Percentiles rank a stretch among this genome's conserved stretches.
Evolutionary conservation across 148 eudicot species (phyloP).

Genomic region (Cornus controversa): DNA sequence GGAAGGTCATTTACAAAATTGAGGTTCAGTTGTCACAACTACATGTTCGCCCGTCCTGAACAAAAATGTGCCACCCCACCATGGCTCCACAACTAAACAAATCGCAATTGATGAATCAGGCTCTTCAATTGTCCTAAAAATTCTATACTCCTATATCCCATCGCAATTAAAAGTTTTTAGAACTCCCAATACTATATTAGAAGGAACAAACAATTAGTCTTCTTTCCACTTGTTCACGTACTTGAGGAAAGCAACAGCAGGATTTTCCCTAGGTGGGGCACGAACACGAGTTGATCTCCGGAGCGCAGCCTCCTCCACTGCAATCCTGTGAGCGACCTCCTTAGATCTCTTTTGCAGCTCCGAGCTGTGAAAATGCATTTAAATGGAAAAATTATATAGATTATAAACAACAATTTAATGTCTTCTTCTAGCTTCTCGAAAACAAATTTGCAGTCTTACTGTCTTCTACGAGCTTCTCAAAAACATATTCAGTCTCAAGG

Average conservation of each 20-base stretch:
- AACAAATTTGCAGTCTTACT: background rate
- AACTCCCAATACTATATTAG: no score
- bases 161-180: no score
- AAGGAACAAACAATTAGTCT: constrained; percentile 21
- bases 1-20: background rate
- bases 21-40: background rate
- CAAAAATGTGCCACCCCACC: background rate
- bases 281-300: constrained; percentile 93
- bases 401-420: background rate
- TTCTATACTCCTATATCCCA: background rate
- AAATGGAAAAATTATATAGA: background rate
- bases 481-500: background rate
- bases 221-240: constrained; percentile 91
- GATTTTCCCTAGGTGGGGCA: constrained; percentile 86
- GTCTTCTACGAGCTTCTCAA: background rate
- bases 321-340: constrained; percentile 51
- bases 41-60: background rate
- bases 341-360: constrained; percentile 71
- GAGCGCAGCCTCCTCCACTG: constrained; percentile 60
- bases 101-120: background rate
- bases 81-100: background rate
- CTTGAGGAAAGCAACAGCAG: constrained; percentile 78
- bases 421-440: background rate
- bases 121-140: background rate
- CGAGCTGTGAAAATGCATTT: constrained; percentile 45